Conservation (phyloP, 805 yeast species). For the Candida xyloterini region DNA sequence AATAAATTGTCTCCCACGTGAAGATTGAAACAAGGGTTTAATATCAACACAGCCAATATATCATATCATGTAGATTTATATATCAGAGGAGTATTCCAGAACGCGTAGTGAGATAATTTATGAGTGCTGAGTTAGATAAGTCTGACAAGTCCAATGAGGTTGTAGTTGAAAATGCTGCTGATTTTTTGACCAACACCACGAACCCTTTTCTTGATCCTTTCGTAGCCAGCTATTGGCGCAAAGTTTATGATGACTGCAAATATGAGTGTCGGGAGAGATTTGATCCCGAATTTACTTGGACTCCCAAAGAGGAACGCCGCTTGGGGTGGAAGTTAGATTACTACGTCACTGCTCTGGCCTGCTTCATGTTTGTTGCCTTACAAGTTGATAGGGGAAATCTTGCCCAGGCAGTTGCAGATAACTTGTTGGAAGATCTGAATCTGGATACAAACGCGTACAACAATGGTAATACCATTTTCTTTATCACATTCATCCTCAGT, state of each 20-base stretch:
- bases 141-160: neutral
- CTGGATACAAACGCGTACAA: conserved; percentile 45
- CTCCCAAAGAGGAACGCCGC: conserved; percentile 27
- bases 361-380: conserved; percentile 40
- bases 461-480: conserved; percentile 47
- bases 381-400: conserved; percentile 44
- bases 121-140: neutral
- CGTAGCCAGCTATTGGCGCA: conserved; percentile 33
- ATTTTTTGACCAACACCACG: conserved; percentile 2
- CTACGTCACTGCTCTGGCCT: conserved; percentile 41
- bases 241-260: conserved; percentile 30
- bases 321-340: conserved; percentile 35
- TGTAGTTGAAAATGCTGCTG: neutral
- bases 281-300: conserved; percentile 38
- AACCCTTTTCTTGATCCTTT: conserved; percentile 31
- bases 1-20: conserved; percentile 1
- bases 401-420: conserved; percentile 44
- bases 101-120: neutral
- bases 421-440: conserved; percentile 39
- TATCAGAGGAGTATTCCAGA: too few relatives aligned
- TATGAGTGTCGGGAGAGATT: conserved; percentile 37
- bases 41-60: neutral
- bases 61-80: too few relatives aligned
- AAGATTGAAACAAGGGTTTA: neutral
- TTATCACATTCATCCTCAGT: conserved; percentile 39